Base-by-base conservation (phyloP, 1,139 yeast species). In the Hyphopichia burtonii region DNA sequence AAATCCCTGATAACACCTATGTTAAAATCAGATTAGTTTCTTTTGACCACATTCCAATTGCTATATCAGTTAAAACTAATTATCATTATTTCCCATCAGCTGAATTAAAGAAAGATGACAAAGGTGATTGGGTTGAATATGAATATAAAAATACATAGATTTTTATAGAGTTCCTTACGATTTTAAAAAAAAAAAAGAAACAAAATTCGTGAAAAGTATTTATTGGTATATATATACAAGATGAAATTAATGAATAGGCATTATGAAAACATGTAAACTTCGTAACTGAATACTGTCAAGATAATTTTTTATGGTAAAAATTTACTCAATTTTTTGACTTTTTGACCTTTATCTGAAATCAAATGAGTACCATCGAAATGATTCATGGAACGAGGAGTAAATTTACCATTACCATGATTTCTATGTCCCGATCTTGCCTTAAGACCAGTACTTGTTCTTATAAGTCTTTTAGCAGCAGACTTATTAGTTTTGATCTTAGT, bases 331-430 rank as follows among this genome's bases (percentile, higher is more conserved):
- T 82, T 84, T 58, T 72, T 74, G 47, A 74, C 66, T 53, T 80
- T 83, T 25, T 74, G 72, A n/a, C 74, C 75, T 50, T 62, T 69
- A 41, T 63, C 58, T 8, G 76, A 75, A 3, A 90, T 88, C 37
- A 71, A 61, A 3, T 79, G 80, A 42, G 80, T 82, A 4, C 85
- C 83, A 42, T 85, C 82, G 56, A 86, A 74, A 45, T 76, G 82
- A 34, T 78, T 74, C 52, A 89, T 66, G 7, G 83, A 72, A 43
- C 82, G 74, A 37, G 80, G 67, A 38, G 91, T 78, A 83, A 94
- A 90, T 20, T 96, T 93, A 3, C 91, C 89, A 56, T 89, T 90
- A 38, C 98, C 97, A 63, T 90, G 98, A 54, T 87, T 86, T 66
- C 96, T 80, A 10, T 96, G 95, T 17, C 95, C 87, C 54, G 82